Conservation (phyloP, 1,284 basidiomycete genomes). For the Pascua guehoae region DNA sequence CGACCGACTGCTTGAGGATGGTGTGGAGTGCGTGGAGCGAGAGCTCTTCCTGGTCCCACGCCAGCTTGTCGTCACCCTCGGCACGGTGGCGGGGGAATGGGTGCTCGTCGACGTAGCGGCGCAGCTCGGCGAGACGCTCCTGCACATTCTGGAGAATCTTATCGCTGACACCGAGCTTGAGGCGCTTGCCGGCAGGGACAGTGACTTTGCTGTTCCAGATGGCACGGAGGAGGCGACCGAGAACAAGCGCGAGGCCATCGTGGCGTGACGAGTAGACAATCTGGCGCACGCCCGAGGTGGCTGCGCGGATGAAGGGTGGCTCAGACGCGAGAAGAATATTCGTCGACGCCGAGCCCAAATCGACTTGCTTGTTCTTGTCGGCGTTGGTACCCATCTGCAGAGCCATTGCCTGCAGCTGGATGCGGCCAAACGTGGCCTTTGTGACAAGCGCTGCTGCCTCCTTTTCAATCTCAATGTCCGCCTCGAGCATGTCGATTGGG, state of each 20-base stretch:
- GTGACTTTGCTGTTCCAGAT: slow-evolving; percentile 80
- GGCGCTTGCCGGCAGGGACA: slow-evolving; percentile 23
- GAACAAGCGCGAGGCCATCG: slow-evolving; percentile 83
- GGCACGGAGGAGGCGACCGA: slow-evolving; percentile 77
- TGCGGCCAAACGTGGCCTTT: slow-evolving; percentile 31
- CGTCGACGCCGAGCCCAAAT: slow-evolving; percentile 27
- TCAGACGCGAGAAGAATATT: slow-evolving; percentile 32
- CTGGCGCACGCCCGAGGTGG: slow-evolving; percentile 22
- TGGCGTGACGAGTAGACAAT: slow-evolving; percentile 79
- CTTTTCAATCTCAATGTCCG: slow-evolving; percentile 36
- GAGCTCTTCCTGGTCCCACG: slow-evolving; percentile 47
- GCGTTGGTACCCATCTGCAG: slow-evolving; percentile 28
- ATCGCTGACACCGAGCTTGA: slow-evolving; percentile 55
- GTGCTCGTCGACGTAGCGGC: slow-evolving; percentile 60
- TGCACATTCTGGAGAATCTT: slow-evolving; percentile 64
- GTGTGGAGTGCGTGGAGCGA: slow-evolving; percentile 43
- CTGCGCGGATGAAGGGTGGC: slow-evolving; percentile 27
- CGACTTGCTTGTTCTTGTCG: slow-evolving; percentile 20
- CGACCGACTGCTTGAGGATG: slow-evolving; percentile 76
- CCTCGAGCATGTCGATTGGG: slow-evolving; percentile 40
- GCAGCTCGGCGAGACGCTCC: slow-evolving; percentile 71
- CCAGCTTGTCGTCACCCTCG: slow-evolving; percentile 40
- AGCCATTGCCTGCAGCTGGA: slow-evolving; percentile 41
- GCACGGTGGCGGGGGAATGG: slow-evolving; percentile 41
- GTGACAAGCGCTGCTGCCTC: slow-evolving; percentile 28